A percentile compares a stretch with the other conserved stretches of the same genome.
These are phyloP conservation scores for Rosa chinensis DNA, from an alignment of 306 rosid species.

Conservation along the genomic window DNA sequence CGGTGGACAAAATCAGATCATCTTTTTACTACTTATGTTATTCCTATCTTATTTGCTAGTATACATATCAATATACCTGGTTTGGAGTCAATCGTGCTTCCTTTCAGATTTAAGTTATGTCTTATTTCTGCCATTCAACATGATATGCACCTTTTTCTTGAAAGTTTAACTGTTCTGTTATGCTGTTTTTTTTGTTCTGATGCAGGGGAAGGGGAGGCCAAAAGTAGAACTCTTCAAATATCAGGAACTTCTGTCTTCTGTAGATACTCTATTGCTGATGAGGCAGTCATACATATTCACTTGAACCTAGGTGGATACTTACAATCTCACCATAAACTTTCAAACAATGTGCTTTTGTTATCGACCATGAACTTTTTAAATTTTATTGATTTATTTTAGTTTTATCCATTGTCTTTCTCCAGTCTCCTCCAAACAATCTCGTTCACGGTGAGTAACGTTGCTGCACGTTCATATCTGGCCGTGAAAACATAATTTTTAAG, in stretches of 20 bases:
- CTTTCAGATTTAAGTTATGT: background rate
- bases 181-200: background rate
- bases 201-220: background rate
- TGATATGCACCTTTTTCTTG: background rate
- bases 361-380: background rate
- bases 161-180: background rate
- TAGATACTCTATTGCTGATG: background rate
- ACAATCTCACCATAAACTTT: background rate
- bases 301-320: background rate
- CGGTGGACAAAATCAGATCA: background rate
- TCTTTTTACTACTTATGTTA: background rate
- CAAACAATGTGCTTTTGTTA: background rate
- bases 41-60: background rate
- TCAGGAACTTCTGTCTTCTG: background rate
- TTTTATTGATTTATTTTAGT: too few species aligned
- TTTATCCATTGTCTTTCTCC: too few species aligned
- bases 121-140: background rate
- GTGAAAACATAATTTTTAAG: too few species aligned
- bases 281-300: too few species aligned
- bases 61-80: background rate
- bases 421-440: too few species aligned
- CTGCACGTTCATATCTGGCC: too few species aligned
- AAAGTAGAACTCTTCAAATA: background rate
- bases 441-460: too few species aligned
- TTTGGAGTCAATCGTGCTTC: background rate